Conservation (phyloP, 192 early-diverging fungal genomes). For the Coemansia sp. region DNA sequence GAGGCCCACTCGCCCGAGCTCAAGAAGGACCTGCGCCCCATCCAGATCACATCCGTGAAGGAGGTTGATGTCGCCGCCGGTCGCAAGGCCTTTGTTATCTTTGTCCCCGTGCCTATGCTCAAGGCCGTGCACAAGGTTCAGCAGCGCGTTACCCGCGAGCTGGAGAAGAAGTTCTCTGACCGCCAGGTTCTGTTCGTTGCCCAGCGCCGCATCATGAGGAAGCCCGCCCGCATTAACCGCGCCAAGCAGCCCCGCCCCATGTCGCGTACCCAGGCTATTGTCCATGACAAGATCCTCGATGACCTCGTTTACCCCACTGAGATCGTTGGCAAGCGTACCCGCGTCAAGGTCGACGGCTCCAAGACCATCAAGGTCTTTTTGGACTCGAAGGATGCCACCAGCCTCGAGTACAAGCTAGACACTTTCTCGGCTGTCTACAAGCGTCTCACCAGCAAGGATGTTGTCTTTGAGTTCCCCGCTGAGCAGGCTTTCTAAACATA, state of each 20-base stretch:
- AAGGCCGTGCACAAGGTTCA: conserved; percentile 98
- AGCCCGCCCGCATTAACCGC: conserved; percentile 89
- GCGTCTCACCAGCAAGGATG: conserved; percentile 96
- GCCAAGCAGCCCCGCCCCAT: conserved; percentile 93
- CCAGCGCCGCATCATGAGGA: conserved; percentile 94
- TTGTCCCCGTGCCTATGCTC: conserved; percentile 93
- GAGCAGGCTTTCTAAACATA: conserved; percentile 48
- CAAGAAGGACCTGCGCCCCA: conserved; percentile 93
- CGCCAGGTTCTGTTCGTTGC: conserved; percentile 95
- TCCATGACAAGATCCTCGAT: conserved; percentile 96
- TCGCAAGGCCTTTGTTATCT: conserved; percentile 96
- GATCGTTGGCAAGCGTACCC: conserved; percentile 98
- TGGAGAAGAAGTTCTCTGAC: conserved; percentile 99
- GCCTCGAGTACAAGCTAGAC: conserved; percentile 98
- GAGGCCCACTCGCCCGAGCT: conserved; percentile 96
- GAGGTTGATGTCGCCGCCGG: conserved; percentile 96
- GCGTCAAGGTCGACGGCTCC: conserved; percentile 93
- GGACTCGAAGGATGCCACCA: conserved; percentile 97
- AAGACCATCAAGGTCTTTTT: conserved; percentile 96
- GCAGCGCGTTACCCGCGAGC: conserved; percentile 94
- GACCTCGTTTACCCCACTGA: conserved; percentile 99
- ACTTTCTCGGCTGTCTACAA: conserved; percentile 96
- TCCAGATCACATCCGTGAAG: conserved; percentile 95
- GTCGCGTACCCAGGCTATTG: conserved; percentile 93
- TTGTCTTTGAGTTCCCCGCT: conserved; percentile 95